Conservation (phyloP, 192 early-diverging fungal genomes). For the Paraglomus occultum region DNA sequence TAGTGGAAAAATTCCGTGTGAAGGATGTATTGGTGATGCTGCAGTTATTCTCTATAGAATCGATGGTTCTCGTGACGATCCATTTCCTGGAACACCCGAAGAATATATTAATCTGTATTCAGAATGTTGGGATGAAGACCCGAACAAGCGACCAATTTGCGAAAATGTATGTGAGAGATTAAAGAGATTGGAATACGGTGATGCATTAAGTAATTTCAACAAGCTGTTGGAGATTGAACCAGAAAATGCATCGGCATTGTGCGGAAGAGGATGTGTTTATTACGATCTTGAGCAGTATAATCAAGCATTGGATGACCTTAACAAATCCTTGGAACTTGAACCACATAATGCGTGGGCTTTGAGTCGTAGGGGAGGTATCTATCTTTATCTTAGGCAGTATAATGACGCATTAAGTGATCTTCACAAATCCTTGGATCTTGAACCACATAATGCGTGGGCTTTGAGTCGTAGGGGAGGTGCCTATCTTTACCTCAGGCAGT, state of each 20-base stretch:
- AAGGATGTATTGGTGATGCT: too few relatives aligned
- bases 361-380: neutral
- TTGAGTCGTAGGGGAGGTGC: neutral
- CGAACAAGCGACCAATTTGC: neutral
- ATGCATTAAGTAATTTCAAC: conserved; percentile 5
- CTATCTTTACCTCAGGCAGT: neutral
- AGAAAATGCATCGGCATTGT: neutral
- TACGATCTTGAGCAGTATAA: too few relatives aligned
- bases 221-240: neutral
- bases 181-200: neutral
- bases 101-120: neutral
- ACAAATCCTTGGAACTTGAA: neutral
- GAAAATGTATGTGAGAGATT: too few relatives aligned
- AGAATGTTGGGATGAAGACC: conserved; percentile 20
- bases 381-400: neutral
- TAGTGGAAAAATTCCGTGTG: too few relatives aligned
- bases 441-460: conserved; percentile 1
- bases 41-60: too few relatives aligned
- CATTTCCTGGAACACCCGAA: conserved; percentile 28
- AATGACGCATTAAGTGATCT: conserved; percentile 12
- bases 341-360: conserved; percentile 7
- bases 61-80: too few relatives aligned
- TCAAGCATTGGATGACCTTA: neutral
- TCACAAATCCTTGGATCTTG: neutral
- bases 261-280: too few relatives aligned